Evolutionary conservation across 1,139 yeast species (phyloP), one percentile per base, ranked within the genome.

Genomic region (Hansenula sp.): DNA sequence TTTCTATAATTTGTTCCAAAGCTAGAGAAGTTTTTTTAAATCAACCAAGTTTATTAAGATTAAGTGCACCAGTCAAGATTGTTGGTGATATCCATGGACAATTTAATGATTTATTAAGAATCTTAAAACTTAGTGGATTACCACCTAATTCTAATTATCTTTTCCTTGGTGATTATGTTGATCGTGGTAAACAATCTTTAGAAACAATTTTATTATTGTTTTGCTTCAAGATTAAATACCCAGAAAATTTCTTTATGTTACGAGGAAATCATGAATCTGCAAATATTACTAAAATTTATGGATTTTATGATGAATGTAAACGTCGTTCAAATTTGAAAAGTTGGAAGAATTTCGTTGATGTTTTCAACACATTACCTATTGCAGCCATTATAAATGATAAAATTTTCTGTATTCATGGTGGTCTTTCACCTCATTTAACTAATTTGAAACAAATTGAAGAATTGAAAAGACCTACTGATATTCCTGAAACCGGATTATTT

Each of bases 71-170:
- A 0, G 93, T 87, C 28, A 87, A 87, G 63, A 79, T 88, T 42
- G 95, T 87, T 28, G 96, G 95, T 42, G 96, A 87, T 63, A 80
- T 87, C 43, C 96, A 87, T 63, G 96, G 96, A 12, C 96, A 87
- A 63, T 87, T 79, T 59, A 75, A 76, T 50, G 96, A 87, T 65
- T 71, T 87, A 51, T 68, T 86, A 49, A 72, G 95, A 51, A 82
- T 87, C 36, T 78, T 87, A 60, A 82, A 84, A 58, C 68, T 81
- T 43, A 83, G 91, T 61, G 96, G 96, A 0, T 79, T 81, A 55
- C 96, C 96, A 2, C 91, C 93, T 10, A 74, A 79, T 54, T 72
- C 94, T 4, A 87, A 86, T 60, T 87, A 86, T 61, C 66, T 87
- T 53, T 87, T 87, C 59, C 66, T 87, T 41, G 96, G 96, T 33